Evolutionary conservation across 192 early-diverging fungal species (phyloP).

Genomic region (Backusella circina): DNA sequence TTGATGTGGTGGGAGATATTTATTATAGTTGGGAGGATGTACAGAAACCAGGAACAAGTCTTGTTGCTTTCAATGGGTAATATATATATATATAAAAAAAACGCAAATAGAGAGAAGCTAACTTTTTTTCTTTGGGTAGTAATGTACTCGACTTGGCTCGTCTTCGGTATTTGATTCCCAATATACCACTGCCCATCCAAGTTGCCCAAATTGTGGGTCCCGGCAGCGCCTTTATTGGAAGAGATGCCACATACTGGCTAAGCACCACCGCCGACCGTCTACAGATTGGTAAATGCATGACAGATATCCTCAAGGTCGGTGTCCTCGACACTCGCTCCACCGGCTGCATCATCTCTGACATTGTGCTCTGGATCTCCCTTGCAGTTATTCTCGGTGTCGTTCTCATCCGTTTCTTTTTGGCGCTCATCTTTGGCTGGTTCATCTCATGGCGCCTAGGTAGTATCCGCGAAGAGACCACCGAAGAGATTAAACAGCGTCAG

Average conservation of each 20-base stretch:
- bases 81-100: neutral
- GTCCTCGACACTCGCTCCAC: conserved; percentile 71
- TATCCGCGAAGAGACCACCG: conserved; percentile 60
- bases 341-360: conserved; percentile 80
- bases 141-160: conserved; percentile 70
- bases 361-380: conserved; percentile 77
- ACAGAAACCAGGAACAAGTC: conserved; percentile 43
- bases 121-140: conserved; percentile 12
- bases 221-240: conserved; percentile 43
- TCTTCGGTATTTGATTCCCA: conserved; percentile 54
- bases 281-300: conserved; percentile 65
- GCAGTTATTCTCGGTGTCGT: conserved; percentile 67
- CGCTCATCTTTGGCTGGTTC: conserved; percentile 81
- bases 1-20: conserved; percentile 56
- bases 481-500: conserved; percentile 39
- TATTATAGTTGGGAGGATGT: conserved; percentile 71
- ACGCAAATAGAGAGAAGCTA: neutral
- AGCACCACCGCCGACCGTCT: conserved; percentile 46
- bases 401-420: conserved; percentile 69
- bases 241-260: conserved; percentile 49
- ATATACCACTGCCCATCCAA: conserved; percentile 43
- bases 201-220: conserved; percentile 40
- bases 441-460: conserved; percentile 74
- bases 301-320: conserved; percentile 78
- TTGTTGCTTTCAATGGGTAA: conserved; percentile 72